Evolutionary conservation across 1,139 yeast genomes (phyloP).

Genomic region (Lodderomyces parapsilosis): DNA sequence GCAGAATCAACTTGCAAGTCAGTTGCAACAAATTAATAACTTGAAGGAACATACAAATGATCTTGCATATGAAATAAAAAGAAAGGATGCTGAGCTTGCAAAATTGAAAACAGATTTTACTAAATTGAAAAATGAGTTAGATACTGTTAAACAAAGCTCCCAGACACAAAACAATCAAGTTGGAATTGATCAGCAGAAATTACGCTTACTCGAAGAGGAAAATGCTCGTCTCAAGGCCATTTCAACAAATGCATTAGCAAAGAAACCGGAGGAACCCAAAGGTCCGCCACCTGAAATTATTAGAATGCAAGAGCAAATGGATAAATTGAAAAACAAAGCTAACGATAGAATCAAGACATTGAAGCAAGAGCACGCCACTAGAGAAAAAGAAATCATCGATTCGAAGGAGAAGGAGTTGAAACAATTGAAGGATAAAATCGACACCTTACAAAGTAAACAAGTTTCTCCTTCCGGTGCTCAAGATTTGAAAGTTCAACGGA

Average conservation of each 20-base stretch:
- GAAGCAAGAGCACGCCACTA: slow-evolving; percentile 11
- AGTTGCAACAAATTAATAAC: slow-evolving; percentile 66
- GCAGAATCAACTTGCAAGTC: slow-evolving; percentile 55
- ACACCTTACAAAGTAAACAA: slow-evolving; percentile 10
- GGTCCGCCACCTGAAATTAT: slow-evolving; percentile 21
- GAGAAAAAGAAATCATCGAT: slow-evolving; percentile 9
- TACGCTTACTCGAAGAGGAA: slow-evolving; percentile 38
- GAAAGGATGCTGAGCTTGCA: slow-evolving; percentile 22
- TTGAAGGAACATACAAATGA: slow-evolving; percentile 73
- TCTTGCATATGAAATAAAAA: slow-evolving; percentile 54
- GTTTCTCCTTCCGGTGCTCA: background rate
- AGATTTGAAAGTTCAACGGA: slow-evolving; percentile 8
- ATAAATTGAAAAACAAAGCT: slow-evolving; percentile 16
- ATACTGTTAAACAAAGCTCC: slow-evolving; percentile 17
- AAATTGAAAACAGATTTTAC: slow-evolving; percentile 23
- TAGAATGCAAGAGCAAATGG: slow-evolving; percentile 22
- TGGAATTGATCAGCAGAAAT: slow-evolving; percentile 30
- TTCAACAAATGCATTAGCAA: slow-evolving; percentile 7
- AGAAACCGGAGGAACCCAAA: slow-evolving; percentile 8
- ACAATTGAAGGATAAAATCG: slow-evolving; percentile 7
- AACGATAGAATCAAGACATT: slow-evolving; percentile 11
- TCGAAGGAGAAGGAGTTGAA: slow-evolving; percentile 12
- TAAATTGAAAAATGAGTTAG: slow-evolving; percentile 18
- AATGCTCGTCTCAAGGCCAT: slow-evolving; percentile 29
- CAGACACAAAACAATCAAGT: slow-evolving; percentile 13